Conservation (phyloP, 2,329 filamentous ascomycete genomes). For the Eurotiales sp. region DNA sequence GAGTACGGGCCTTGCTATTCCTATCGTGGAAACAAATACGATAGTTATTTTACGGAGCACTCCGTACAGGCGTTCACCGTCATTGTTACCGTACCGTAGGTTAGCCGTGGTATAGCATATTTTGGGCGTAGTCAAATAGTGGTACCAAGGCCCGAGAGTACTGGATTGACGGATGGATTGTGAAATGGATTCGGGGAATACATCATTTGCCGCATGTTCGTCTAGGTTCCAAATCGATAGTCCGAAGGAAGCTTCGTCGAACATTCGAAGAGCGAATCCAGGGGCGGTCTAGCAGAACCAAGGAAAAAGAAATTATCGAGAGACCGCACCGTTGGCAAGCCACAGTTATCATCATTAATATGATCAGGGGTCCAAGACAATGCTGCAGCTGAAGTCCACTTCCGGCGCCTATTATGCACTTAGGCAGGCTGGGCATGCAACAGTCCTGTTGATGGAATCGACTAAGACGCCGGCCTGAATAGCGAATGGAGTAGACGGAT, state of each 20-base stretch:
- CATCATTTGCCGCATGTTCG: not conserved
- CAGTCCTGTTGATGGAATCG: not conserved
- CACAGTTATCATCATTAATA: not conserved
- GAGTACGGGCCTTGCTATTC: no score
- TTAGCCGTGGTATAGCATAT: not conserved
- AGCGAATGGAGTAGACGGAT: slow-evolving; percentile 3
- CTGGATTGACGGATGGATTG: not conserved
- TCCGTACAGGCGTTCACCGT: no score
- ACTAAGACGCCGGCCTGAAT: not conserved
- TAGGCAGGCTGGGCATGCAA: not conserved
- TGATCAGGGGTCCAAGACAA: slow-evolving; percentile 6
- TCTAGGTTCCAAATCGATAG: not conserved
- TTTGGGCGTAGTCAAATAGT: not conserved
- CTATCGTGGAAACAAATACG: no score
- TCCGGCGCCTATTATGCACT: slow-evolving; percentile 3
- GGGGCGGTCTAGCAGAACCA: no score
- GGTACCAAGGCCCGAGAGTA: not conserved
- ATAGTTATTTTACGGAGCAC: no score
- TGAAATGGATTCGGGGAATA: not conserved
- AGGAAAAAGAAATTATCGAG: not conserved
- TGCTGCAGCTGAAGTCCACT: not conserved
- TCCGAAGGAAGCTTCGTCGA: not conserved
- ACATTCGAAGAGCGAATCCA: not conserved
- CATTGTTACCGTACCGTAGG: not conserved
- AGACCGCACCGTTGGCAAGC: slow-evolving; percentile 5